Evolutionary conservation across 306 rosid species (phyloP).

Genomic region (Medicago arabica): DNA sequence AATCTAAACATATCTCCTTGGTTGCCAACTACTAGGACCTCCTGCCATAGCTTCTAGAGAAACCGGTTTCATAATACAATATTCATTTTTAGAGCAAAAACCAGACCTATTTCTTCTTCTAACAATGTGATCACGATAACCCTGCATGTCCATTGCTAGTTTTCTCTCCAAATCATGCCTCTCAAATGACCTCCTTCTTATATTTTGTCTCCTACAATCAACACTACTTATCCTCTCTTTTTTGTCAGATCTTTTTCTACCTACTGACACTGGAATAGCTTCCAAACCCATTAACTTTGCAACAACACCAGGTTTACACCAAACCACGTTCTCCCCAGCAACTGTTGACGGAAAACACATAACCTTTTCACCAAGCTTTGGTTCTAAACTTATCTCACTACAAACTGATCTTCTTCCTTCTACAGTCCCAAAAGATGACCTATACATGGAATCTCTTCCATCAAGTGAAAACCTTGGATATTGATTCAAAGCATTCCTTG

Average conservation of each 20-base stretch:
- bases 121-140: slow-evolving; percentile 33
- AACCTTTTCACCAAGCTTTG: slow-evolving; percentile 33
- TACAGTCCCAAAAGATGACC: slow-evolving; percentile 68
- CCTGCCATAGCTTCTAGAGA: slow-evolving; percentile 41
- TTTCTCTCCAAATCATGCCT: slow-evolving; percentile 59
- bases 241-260: slow-evolving; percentile 34
- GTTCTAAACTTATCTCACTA: slow-evolving; percentile 49
- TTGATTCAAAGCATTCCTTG: slow-evolving; percentile 88
- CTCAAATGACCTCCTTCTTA: slow-evolving; percentile 57
- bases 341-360: slow-evolving; percentile 55
- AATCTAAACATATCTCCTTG: slow-evolving; percentile 44
- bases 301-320: slow-evolving; percentile 91
- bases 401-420: slow-evolving; percentile 64
- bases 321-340: slow-evolving; percentile 79
- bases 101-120: slow-evolving; percentile 45
- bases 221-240: slow-evolving; percentile 46
- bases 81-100: slow-evolving; percentile 50
- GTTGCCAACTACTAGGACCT: slow-evolving; percentile 38
- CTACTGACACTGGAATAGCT: slow-evolving; percentile 70
- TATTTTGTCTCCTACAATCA: slow-evolving; percentile 47
- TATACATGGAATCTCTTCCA: slow-evolving; percentile 89
- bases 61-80: slow-evolving; percentile 58
- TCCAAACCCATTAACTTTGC: slow-evolving; percentile 95
- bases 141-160: slow-evolving; percentile 61
- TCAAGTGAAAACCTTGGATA: slow-evolving; percentile 95